A percentile compares a stretch with the other conserved stretches of the same genome.
phyloP scores from a whole-genome alignment of 306 rosid species.

The Prinsepia uniflora region DNA sequence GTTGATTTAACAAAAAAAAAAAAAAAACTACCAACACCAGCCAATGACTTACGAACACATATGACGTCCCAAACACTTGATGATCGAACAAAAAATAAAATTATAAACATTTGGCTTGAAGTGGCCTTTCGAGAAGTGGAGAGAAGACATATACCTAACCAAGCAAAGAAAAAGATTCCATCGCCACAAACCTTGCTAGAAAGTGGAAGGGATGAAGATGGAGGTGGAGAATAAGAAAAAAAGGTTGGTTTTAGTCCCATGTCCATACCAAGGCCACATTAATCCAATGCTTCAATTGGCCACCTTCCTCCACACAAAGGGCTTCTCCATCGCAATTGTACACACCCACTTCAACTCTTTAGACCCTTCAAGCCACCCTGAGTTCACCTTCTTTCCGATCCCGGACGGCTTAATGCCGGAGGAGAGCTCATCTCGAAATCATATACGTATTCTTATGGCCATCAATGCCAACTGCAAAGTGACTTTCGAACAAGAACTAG shows the following conservation, averaged over 20 bases:
- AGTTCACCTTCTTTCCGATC: slow-evolving; percentile 41
- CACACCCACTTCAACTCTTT: slow-evolving; percentile 46
- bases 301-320: slow-evolving; percentile 42
- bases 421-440: slow-evolving; percentile 10
- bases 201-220: neutral
- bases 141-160: no score
- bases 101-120: no score
- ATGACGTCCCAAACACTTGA: no score
- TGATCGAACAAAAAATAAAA: no score
- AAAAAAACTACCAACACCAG: no score
- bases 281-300: slow-evolving; percentile 58
- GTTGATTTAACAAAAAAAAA: no score
- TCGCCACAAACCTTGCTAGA: neutral
- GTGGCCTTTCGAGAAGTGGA: no score
- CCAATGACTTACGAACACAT: no score
- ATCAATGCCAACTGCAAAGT: slow-evolving; percentile 28
- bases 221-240: slow-evolving; percentile 18
- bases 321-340: slow-evolving; percentile 47
- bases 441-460: neutral
- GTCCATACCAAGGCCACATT: slow-evolving; percentile 45
- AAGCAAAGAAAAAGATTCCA: neutral
- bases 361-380: slow-evolving; percentile 36
- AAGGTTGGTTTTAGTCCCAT: slow-evolving; percentile 19
- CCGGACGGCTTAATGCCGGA: slow-evolving; percentile 23
- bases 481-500: slow-evolving; percentile 25